phyloP scores from a whole-genome alignment of 106 monocot genomes.

The Dendrobium chrysotoxum region DNA sequence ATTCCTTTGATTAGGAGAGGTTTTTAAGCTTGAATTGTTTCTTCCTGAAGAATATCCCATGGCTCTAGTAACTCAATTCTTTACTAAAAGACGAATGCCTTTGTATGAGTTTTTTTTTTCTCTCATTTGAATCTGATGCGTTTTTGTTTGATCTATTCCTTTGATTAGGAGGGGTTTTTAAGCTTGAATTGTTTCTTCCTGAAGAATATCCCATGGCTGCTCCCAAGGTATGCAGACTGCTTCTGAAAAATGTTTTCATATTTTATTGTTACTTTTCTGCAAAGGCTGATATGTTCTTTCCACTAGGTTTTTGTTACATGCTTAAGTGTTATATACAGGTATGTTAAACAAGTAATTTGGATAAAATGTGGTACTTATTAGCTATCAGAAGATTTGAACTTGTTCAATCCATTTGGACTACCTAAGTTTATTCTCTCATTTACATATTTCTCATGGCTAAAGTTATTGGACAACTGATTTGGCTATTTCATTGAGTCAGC shows the following conservation, averaged over 20 bases:
- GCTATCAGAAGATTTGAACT: neutral
- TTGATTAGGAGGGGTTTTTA: constrained; percentile 77
- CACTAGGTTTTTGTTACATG: neutral
- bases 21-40: constrained; percentile 94
- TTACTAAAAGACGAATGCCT: neutral
- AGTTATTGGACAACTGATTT: neutral
- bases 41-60: constrained; percentile 96
- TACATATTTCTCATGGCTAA: neutral
- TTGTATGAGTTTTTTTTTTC: neutral
- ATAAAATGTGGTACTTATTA: neutral
- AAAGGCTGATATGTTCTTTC: neutral
- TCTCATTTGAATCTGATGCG: neutral
- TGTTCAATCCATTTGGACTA: neutral
- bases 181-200: constrained; percentile 89
- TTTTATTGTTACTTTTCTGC: neutral
- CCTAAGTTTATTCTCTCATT: neutral
- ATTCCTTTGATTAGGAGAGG: constrained; percentile 46
- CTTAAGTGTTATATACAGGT: neutral
- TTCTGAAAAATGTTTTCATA: neutral
- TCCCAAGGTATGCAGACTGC: constrained; percentile 55
- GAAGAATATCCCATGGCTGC: constrained; percentile 99
- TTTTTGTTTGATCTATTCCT: constrained; percentile 6
- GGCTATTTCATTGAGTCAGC: neutral
- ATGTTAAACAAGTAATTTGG: neutral
- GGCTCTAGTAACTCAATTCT: no score